Percentiles rank a stretch among this genome's conserved stretches.
Conservation (phyloP, 2,329 filamentous ascomycete genomes). For the Cladobotryum mycophilum region DNA sequence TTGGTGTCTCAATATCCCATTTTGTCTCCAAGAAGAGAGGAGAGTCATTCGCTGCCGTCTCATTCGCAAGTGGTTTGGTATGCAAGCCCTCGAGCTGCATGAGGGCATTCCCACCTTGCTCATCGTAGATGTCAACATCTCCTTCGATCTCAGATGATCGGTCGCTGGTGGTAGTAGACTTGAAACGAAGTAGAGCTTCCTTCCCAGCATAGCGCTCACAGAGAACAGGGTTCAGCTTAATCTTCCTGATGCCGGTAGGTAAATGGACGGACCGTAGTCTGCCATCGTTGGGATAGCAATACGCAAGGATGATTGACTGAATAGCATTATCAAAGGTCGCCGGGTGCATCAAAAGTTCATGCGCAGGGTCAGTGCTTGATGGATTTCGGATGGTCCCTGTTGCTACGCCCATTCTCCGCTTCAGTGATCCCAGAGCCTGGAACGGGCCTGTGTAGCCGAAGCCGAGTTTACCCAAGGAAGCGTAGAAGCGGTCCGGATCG, state of each 20-base stretch:
- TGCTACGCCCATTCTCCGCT: constrained; percentile 12
- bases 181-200: too few species aligned
- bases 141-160: too few species aligned
- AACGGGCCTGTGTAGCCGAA: constrained; percentile 17
- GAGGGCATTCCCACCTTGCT: too few species aligned
- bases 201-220: too few species aligned
- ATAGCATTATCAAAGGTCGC: constrained; percentile 25
- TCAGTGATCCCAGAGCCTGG: constrained; percentile 11
- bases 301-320: constrained; percentile 26
- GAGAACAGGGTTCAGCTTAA: constrained; percentile 12
- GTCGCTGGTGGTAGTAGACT: too few species aligned
- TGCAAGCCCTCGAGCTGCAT: too few species aligned
- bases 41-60: too few species aligned
- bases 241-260: constrained; percentile 20
- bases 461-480: constrained; percentile 14
- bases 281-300: constrained; percentile 22
- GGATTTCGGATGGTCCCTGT: too few species aligned
- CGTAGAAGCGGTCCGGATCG: constrained; percentile 17
- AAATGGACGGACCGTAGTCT: constrained; percentile 24
- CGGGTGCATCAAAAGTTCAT: constrained; percentile 23
- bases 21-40: too few species aligned
- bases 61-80: too few species aligned
- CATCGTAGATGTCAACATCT: too few species aligned
- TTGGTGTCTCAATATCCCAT: too few species aligned
- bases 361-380: not conserved